Conservation (phyloP, 2,329 filamentous ascomycete genomes). For the Teratosphaeria pseudoeucalypti region DNA sequence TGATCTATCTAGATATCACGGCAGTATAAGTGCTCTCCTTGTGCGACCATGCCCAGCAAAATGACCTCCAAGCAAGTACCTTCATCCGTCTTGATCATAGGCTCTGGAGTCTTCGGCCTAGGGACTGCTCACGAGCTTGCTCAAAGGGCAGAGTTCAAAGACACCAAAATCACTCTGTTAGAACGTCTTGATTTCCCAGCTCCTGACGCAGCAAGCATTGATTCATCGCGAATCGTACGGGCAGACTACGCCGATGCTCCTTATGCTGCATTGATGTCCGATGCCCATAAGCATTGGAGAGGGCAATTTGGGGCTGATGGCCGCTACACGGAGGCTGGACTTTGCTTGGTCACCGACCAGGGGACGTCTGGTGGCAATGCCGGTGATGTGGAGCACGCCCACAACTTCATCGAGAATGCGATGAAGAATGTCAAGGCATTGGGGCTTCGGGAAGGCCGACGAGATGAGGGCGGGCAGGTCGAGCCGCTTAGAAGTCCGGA, state of each 20-base stretch:
- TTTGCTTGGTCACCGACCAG: slow-evolving; percentile 53
- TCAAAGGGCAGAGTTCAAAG: slow-evolving; percentile 43
- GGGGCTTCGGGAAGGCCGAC: slow-evolving; percentile 31
- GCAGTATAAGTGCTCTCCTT: background rate
- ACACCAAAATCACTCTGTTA: slow-evolving; percentile 46
- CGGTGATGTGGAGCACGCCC: slow-evolving; percentile 27
- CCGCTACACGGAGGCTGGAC: slow-evolving; percentile 60
- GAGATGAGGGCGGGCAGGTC: slow-evolving; percentile 24
- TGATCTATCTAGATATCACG: background rate
- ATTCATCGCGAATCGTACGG: slow-evolving; percentile 52
- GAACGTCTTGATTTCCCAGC: slow-evolving; percentile 49
- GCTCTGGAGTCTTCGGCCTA: slow-evolving; percentile 47
- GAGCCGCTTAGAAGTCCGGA: slow-evolving; percentile 28
- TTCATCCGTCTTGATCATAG: slow-evolving; percentile 38
- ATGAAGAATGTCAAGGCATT: slow-evolving; percentile 50
- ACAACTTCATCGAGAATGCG: slow-evolving; percentile 51
- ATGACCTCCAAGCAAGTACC: slow-evolving; percentile 15
- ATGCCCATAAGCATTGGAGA: slow-evolving; percentile 62
- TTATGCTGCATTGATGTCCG: slow-evolving; percentile 63
- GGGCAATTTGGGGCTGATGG: slow-evolving; percentile 50
- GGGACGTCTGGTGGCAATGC: slow-evolving; percentile 16
- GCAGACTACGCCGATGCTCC: slow-evolving; percentile 72
- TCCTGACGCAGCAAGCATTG: slow-evolving; percentile 41
- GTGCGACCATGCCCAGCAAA: background rate
- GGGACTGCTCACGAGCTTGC: slow-evolving; percentile 62